phyloP scores from a whole-genome alignment of 129 eudicot species.

The Pittosporum tobira region DNA sequence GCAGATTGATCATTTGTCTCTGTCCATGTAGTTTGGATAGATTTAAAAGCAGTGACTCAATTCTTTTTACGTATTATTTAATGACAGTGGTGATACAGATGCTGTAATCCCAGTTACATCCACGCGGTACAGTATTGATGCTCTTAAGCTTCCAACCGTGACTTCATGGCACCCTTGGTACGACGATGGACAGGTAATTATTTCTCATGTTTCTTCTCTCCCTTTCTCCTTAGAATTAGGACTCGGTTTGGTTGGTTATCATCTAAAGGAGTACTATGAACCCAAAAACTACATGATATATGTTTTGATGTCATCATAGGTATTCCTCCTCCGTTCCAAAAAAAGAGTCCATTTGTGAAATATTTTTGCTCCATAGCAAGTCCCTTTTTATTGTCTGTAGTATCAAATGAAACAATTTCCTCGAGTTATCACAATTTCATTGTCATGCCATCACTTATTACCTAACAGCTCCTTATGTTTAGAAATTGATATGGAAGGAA shows the following conservation, averaged over 20 bases:
- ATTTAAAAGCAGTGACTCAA: neutral
- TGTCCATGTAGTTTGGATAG: neutral
- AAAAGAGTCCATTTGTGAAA: no score
- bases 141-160: constrained; percentile 68
- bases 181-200: constrained; percentile 84
- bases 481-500: no score
- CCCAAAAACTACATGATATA: neutral
- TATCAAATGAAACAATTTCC: no score
- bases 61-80: neutral
- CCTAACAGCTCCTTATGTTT: no score
- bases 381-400: no score
- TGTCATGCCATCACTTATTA: no score
- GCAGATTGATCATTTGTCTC: neutral
- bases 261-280: neutral
- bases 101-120: constrained; percentile 86
- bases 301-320: neutral
- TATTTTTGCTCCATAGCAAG: no score
- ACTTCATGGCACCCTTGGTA: constrained; percentile 96
- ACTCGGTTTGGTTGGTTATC: neutral
- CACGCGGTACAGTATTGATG: constrained; percentile 71
- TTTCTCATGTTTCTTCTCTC: neutral
- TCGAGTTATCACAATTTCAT: no score
- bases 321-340: no score
- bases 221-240: neutral
- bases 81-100: constrained; percentile 83